Percentiles rank a stretch among this genome's conserved stretches.
Evolutionary conservation across 306 rosid genomes (phyloP).

Genomic region (Fragaria ananassa): DNA sequence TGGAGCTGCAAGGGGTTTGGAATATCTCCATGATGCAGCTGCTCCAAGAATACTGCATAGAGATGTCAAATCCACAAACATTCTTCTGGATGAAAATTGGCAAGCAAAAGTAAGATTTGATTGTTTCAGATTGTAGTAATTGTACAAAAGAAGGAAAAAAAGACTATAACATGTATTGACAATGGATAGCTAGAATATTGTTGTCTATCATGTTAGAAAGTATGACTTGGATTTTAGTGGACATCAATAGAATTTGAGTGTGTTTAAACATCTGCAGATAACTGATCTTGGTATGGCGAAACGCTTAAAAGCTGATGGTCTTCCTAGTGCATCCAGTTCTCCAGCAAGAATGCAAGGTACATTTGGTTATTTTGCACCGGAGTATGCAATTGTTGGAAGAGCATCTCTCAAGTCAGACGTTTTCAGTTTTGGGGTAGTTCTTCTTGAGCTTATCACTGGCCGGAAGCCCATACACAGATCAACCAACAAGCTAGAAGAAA

Average conservation of each 20-base stretch:
- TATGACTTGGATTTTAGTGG: not conserved
- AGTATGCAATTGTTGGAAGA: conserved; percentile 86
- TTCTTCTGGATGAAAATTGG: conserved; percentile 85
- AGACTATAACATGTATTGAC: not conserved
- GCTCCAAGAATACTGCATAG: conserved; percentile 95
- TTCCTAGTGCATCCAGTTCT: conserved; percentile 71
- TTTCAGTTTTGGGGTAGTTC: conserved; percentile 96
- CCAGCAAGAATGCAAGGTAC: conserved; percentile 96
- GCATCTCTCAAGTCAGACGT: conserved; percentile 90
- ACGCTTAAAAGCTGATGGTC: conserved; percentile 61
- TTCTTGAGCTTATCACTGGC: conserved; percentile 93
- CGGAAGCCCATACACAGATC: conserved; percentile 74
- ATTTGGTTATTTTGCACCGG: conserved; percentile 99
- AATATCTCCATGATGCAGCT: conserved; percentile 98
- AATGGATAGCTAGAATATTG: conserved; percentile 1
- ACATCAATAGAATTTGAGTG: not conserved
- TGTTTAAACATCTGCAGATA: conserved; percentile 47
- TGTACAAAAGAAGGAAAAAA: conserved; percentile 5
- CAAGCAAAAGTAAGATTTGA: conserved; percentile 66
- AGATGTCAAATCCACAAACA: conserved; percentile 94
- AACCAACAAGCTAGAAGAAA: conserved; percentile 71
- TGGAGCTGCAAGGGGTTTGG: conserved; percentile 97
- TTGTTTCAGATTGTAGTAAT: conserved; percentile 16
- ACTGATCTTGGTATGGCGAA: conserved; percentile 99
- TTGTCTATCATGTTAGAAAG: conserved; percentile 9